Conservation (phyloP, 495 filamentous ascomycete species). For the Tuber borchii region DNA sequence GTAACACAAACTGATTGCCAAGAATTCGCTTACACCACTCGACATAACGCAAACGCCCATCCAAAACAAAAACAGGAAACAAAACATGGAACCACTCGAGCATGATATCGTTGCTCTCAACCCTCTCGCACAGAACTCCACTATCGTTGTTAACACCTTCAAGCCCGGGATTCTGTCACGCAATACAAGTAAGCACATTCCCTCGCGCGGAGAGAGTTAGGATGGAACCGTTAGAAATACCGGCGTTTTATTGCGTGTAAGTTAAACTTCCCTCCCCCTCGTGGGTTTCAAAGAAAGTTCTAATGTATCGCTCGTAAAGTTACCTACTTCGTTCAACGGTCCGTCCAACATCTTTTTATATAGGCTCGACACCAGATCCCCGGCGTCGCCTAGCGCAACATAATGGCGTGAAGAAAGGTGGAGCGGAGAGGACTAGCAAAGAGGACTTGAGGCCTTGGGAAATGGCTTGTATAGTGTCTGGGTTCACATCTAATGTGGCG, state of each 20-base stretch:
- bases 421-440: conserved; percentile 67
- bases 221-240: conserved; percentile 52
- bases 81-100: not conserved
- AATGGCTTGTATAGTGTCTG: conserved; percentile 79
- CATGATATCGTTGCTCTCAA: not conserved
- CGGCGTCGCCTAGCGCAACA: conserved; percentile 76
- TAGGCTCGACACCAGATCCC: conserved; percentile 88
- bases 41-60: not conserved
- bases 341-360: conserved; percentile 60
- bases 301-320: conserved; percentile 36
- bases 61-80: not conserved
- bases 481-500: conserved; percentile 77
- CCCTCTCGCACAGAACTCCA: not conserved
- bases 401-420: conserved; percentile 73
- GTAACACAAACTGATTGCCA: not conserved
- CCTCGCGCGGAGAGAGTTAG: not conserved
- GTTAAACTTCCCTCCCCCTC: not conserved
- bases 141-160: not conserved
- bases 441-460: conserved; percentile 76
- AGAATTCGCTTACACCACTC: not conserved
- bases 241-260: conserved; percentile 60
- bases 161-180: not conserved
- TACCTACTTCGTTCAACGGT: conserved; percentile 84
- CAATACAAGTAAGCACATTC: not conserved
- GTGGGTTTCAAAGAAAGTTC: not conserved